Evolutionary conservation across 805 yeast genomes (phyloP), one percentile per base, ranked within the genome.

Genomic region (Saccharomycopsis schoenii): DNA sequence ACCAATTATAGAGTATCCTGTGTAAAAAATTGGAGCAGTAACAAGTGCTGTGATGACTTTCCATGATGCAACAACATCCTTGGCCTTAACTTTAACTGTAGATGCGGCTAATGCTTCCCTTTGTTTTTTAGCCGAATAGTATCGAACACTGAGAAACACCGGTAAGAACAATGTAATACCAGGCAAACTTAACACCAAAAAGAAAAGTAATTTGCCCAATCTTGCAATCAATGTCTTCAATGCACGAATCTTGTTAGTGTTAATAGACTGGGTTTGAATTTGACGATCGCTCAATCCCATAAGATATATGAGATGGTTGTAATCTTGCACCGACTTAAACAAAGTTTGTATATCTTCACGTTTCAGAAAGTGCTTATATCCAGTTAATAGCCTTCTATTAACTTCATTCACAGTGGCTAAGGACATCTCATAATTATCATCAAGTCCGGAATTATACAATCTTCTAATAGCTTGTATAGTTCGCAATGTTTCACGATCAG

Each of bases 11-110:
- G 97, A 90, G 73, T 94, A 94, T 61, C 88, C 76, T 42, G 84
- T 82, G 76, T 93, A 94, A 36, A 94, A 75, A 51, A 89, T 71
- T 1, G 99, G 99, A 0, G 97, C 96, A 59, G 89, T 74, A 4
- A 93, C 96, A 81, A 94, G 81, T 40, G 92, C 84, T 47, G 93
- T 90, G 65, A 94, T 77, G 56, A 94, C 86, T 73, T 94, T 94
- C 99, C 99, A 94, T 1, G 98, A 92, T 1, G 98, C 98, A 62
- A 94, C 82, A 29, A 94, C 97, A 72, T 94, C 99, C 61, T 84
- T 86, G 17, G 96, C 99, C 69, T 85, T 84, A 63, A 94, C 85
- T 71, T 94, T 94, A 24, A 94, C 99, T 0, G 91, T 80, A 0
- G 97, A 91, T 8, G 81, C 85, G 11, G 91, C 92, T 63, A 94